phyloP scores from a whole-genome alignment of 2,329 filamentous ascomycete species.

The Rhinocladiella similis region DNA sequence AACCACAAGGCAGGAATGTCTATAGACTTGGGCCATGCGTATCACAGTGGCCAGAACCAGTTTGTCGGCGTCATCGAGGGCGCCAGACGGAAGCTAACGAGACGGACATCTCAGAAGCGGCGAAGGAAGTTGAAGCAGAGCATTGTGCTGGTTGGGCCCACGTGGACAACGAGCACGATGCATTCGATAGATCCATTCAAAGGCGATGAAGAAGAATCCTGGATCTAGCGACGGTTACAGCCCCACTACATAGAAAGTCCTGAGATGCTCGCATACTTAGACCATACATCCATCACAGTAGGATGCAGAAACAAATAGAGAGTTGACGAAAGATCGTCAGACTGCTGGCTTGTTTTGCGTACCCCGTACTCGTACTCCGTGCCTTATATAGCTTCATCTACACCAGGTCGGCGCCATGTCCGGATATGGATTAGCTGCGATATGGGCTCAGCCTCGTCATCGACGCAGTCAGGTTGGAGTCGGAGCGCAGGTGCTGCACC shows the following conservation, averaged over 20 bases:
- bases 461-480: too few relatives aligned
- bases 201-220: conserved; percentile 3
- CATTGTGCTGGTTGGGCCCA: conserved; percentile 42
- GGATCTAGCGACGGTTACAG: conserved; percentile 8
- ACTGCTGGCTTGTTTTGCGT: too few relatives aligned
- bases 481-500: neutral
- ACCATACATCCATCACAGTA: too few relatives aligned
- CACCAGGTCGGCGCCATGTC: too few relatives aligned
- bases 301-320: too few relatives aligned
- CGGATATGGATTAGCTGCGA: too few relatives aligned
- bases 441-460: too few relatives aligned
- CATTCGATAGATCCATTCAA: conserved; percentile 24
- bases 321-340: too few relatives aligned
- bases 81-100: conserved; percentile 37
- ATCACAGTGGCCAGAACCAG: conserved; percentile 24
- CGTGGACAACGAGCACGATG: neutral
- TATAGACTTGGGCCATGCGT: conserved; percentile 15
- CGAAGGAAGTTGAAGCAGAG: conserved; percentile 41
- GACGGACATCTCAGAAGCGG: conserved; percentile 37
- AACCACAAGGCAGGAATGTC: conserved; percentile 12
- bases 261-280: too few relatives aligned
- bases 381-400: too few relatives aligned
- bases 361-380: too few relatives aligned
- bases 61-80: conserved; percentile 33
- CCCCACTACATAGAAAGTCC: too few relatives aligned